Conservation (phyloP, 306 rosid genomes). For the Prunus mira region DNA sequence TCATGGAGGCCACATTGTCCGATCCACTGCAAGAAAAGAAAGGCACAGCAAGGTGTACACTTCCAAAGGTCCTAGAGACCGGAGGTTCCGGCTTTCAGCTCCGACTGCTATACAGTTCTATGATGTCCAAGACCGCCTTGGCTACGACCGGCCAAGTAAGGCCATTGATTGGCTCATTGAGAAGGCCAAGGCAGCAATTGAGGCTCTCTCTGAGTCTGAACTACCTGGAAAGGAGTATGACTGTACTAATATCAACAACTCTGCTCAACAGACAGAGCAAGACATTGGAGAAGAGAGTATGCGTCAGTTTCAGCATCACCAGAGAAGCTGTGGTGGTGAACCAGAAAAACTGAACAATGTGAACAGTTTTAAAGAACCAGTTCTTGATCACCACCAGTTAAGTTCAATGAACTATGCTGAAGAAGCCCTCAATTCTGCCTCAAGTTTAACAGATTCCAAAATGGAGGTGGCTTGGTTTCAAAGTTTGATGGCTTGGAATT, state of each 20-base stretch:
- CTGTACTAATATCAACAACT: background rate
- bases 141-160: conserved; percentile 21
- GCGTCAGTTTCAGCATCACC: conserved; percentile 13
- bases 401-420: conserved; percentile 11
- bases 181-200: conserved; percentile 23
- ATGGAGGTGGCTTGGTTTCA: conserved; percentile 16
- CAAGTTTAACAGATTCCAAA: conserved; percentile 5
- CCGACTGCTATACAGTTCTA: conserved; percentile 25
- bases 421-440: background rate
- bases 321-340: background rate
- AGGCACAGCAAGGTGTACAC: conserved; percentile 28
- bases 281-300: background rate
- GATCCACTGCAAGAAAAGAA: conserved; percentile 6
- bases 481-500: conserved; percentile 19
- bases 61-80: conserved; percentile 25
- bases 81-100: conserved; percentile 29
- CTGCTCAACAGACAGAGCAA: background rate
- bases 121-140: conserved; percentile 36
- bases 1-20: conserved; percentile 18
- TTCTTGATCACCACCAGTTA: conserved; percentile 7
- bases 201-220: background rate
- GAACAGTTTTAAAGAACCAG: conserved; percentile 11
- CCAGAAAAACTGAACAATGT: background rate
- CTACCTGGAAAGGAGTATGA: background rate
- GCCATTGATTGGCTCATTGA: conserved; percentile 31